Evolutionary conservation across 352 stramenopile species (phyloP).

Genomic region (Phytophthora megakarya): DNA sequence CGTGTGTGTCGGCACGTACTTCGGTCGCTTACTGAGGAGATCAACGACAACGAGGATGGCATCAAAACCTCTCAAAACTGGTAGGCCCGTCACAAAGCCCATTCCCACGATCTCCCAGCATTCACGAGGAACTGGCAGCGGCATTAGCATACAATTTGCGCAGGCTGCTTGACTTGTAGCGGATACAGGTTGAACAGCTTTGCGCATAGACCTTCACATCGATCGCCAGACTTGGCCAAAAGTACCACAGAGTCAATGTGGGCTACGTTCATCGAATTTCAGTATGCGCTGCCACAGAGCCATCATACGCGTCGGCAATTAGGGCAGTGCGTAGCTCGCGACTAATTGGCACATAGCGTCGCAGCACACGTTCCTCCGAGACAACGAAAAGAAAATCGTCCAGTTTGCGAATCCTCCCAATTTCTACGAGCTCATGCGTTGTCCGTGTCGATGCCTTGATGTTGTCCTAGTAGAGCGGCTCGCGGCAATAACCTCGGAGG

Average conservation of each 20-base stretch:
- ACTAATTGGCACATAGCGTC: too few relatives aligned
- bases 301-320: slow-evolving; percentile 1
- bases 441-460: too few relatives aligned
- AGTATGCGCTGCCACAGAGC: background rate
- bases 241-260: slow-evolving; percentile 2
- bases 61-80: background rate
- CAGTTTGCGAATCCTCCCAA: too few relatives aligned
- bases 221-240: background rate
- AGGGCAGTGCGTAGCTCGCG: background rate
- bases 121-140: background rate
- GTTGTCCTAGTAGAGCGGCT: too few relatives aligned
- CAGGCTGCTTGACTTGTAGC: slow-evolving; percentile 6
- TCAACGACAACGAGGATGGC: slow-evolving; percentile 1
- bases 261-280: slow-evolving; percentile 7
- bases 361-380: too few relatives aligned
- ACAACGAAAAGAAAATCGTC: too few relatives aligned
- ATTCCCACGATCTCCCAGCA: slow-evolving; percentile 3
- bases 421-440: too few relatives aligned
- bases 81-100: slow-evolving; percentile 12
- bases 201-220: slow-evolving; percentile 10
- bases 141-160: background rate
- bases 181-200: background rate
- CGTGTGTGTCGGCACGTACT: background rate
- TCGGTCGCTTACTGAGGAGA: slow-evolving; percentile 1
- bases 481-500: too few relatives aligned